Evolutionary conservation across 2,329 filamentous ascomycete species (phyloP), one percentile per base, ranked within the genome.

Genomic region (Metarhizium guizhouense): DNA sequence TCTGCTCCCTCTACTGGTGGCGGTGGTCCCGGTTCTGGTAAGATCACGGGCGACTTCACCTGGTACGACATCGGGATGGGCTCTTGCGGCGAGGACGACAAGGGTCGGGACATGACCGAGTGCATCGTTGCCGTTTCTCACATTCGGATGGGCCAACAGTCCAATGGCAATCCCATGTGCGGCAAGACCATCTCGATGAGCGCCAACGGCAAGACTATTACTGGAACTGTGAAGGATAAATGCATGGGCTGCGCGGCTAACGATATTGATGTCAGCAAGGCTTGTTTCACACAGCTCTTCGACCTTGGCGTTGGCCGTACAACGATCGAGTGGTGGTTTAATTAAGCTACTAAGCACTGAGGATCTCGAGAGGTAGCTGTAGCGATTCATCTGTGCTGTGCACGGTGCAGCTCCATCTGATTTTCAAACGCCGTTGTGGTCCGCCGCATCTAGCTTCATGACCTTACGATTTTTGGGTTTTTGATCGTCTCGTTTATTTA

Each of bases 61-160:
- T 92, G 82, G 76, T 95, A 88, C 74, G 72, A 76, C 45, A 75
- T 86, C 51, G 89, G 86, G 47, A 67, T 87, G 8, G 86, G 86
- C 57, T 72, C 85, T 25, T 94, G 90, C 66, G 88, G 88, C 54
- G 70, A 68, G 42, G 79, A 83, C 61, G 84, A 84, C 72, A 67
- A 74, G 50, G 82, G 83, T 64, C 67, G 70, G 60, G 83, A 85
- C 64, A 55, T 66, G 29, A 68, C 65, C 4, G 76, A 84, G 20
- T 75, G 81, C 67, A 83, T 90, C 57, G 82, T 94, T 56, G 90
- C 90, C 57, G 75, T 95, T 54, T 82, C 86, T 20, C 63, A 76
- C 47, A 72, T 64, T 4, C 72, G 88, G 65, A 90, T 92, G 83
- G 84, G 82, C 57, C 59, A 66, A 0, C 65, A 68, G 54, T 85